Base-by-base conservation (phyloP, 345 rosid genomes). In the Citrus hindsii region DNA sequence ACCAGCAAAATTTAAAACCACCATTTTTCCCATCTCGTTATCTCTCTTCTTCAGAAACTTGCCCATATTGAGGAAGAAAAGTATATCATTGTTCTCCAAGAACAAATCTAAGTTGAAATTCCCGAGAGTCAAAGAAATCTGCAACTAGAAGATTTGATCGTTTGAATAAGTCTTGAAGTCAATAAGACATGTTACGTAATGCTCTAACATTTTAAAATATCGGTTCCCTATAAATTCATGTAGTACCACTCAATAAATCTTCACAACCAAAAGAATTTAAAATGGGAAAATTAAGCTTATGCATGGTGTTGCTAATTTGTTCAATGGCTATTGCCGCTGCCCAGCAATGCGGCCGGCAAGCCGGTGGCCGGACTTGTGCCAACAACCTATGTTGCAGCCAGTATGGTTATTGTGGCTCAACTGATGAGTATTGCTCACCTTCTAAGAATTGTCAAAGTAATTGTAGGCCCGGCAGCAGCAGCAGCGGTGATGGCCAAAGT, bases 331-430 rank as follows among this genome's bases (percentile, higher is more conserved):
- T 18, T 4, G 58, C 58, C 2, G 58, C 58, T 1, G 58, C 58
- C 58, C 58, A 4, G 22, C 71, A 69, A 46, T 69, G 73, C 56
- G 73, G 73, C 12, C 21, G 33, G n/a, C 85, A 83, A 72, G 85
- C 80, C 3, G 80, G 80, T 7, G 85, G 82, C 61, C 40, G 55
- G 24, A 79, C 75, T 8, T 79, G 80, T 42, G 69, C 72, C 6
- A 51, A 61, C 42, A 83, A 83, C 64, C 71, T 35, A 4, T 83
- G 84, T 61, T 81, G 81, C 42, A 81, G 84, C 69, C 77, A 83
- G 40, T 69, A 4, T 25, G 82, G 86, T 19, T 77, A 60, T 21
- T 69, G 80, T 59, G 82, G 86, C 61, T 9, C 84, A 5, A 76
- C 83, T 2, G 82, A 71, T 58, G 85, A 76, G 2, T 68, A 79